These are phyloP conservation scores for Colletotrichum aenigma DNA, from an alignment of 2,329 filamentous ascomycete genomes.

Conservation along the genomic window DNA sequence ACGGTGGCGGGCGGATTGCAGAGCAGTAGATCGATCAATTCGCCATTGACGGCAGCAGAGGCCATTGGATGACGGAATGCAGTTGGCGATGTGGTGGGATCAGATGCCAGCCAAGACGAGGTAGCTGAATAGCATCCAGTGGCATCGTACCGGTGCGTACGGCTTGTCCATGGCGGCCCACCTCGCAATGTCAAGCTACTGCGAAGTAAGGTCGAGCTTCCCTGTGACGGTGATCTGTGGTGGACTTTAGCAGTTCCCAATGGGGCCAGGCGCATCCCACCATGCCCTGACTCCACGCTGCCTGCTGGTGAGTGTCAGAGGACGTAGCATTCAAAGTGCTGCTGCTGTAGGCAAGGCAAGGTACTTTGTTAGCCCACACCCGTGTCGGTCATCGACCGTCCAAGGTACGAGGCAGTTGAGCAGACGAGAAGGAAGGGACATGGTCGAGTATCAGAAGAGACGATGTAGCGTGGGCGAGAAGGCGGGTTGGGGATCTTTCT, in stretches of 20 bases:
- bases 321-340: neutral
- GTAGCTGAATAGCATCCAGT: neutral
- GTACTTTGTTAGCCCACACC: conserved; percentile 6
- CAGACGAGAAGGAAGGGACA: neutral
- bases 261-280: conserved; percentile 15
- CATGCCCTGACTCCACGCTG: neutral
- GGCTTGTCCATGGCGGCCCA: neutral
- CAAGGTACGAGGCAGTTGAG: neutral
- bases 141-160: conserved; percentile 1
- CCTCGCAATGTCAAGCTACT: neutral
- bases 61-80: conserved; percentile 13
- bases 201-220: conserved; percentile 2
- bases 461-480: neutral
- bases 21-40: neutral
- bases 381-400: neutral
- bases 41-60: neutral
- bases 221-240: conserved; percentile 11
- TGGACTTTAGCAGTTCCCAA: conserved; percentile 16
- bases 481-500: neutral
- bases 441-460: neutral
- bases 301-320: conserved; percentile 4
- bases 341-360: conserved; percentile 2
- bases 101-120: conserved; percentile 13
- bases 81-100: conserved; percentile 8
- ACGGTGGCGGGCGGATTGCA: neutral